A percentile compares a stretch with the other conserved stretches of the same genome.
phyloP scores from a whole-genome alignment of 2,329 filamentous ascomycete genomes.

The Colletotrichum navitas region DNA sequence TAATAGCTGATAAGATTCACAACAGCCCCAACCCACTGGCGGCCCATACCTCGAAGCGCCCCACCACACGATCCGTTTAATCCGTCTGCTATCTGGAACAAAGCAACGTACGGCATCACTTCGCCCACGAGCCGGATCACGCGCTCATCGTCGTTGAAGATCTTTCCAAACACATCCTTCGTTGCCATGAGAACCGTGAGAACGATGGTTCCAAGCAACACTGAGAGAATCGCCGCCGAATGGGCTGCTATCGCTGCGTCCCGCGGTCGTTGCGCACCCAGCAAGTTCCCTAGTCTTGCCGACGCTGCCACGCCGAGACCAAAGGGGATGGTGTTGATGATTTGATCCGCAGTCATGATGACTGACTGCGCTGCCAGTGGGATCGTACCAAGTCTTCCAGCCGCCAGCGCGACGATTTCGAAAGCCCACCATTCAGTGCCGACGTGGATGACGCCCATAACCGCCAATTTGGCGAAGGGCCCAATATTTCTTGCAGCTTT shows the following conservation, averaged over 20 bases:
- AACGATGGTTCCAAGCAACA: conserved; percentile 75
- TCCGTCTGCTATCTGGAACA: conserved; percentile 92
- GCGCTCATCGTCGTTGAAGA: conserved; percentile 83
- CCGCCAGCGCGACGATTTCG: conserved; percentile 87
- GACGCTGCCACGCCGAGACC: conserved; percentile 87
- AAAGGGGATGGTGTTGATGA: conserved; percentile 88
- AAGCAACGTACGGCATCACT: conserved; percentile 86
- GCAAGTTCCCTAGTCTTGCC: conserved; percentile 81
- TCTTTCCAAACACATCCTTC: conserved; percentile 78
- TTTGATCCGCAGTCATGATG: conserved; percentile 90
- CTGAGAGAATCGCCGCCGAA: conserved; percentile 78
- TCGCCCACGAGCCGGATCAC: conserved; percentile 80
- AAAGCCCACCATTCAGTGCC: conserved; percentile 97
- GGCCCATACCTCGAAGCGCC: conserved; percentile 83
- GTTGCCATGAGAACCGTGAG: conserved; percentile 77
- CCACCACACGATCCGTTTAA: conserved; percentile 89
- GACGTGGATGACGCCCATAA: conserved; percentile 84
- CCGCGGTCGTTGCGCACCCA: conserved; percentile 75
- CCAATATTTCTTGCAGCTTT: conserved; percentile 75
- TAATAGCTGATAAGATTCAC: conserved; percentile 91
- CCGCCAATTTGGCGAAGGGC: conserved; percentile 79
- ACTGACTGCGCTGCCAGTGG: conserved; percentile 86
- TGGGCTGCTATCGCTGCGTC: conserved; percentile 81
- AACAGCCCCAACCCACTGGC: conserved; percentile 85
- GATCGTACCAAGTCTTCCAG: conserved; percentile 83